Percentiles rank a stretch among this genome's conserved stretches.
Evolutionary conservation across 257 asterid genomes (phyloP).

Genomic region (Solanum paucissectum): DNA sequence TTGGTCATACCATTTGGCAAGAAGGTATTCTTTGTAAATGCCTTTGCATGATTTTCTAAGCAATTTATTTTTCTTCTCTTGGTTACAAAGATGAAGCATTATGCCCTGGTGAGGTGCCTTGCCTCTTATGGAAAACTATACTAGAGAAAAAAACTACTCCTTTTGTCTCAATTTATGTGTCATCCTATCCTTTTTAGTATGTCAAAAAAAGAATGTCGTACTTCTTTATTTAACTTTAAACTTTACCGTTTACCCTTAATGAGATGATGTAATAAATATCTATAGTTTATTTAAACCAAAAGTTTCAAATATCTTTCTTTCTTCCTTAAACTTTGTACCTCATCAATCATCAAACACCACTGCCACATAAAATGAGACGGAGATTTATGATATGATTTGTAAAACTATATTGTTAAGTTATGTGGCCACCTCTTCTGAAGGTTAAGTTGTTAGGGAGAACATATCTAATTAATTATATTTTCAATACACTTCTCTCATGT

Average conservation of each 20-base stretch:
- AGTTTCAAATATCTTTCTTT: neutral
- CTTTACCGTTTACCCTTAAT: neutral
- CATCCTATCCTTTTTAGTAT: neutral
- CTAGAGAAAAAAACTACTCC: neutral
- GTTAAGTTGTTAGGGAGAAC: neutral
- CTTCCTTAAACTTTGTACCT: neutral
- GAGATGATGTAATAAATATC: neutral
- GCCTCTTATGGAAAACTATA: neutral
- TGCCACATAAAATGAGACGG: neutral
- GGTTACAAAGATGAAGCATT: neutral
- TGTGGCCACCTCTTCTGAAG: neutral
- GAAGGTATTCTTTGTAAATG: neutral
- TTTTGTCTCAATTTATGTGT: neutral
- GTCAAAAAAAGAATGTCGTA: neutral
- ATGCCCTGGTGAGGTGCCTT: neutral
- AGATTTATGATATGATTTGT: neutral
- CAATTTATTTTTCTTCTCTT: neutral
- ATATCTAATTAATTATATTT: neutral
- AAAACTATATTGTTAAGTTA: neutral
- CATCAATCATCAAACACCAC: neutral
- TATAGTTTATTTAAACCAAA: neutral
- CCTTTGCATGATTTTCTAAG: neutral
- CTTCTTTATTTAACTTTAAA: neutral
- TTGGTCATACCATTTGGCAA: neutral
- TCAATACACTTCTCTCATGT: neutral